Conservation (phyloP, 2,329 filamentous ascomycete genomes). For the Colletotrichum orchidophilum region DNA sequence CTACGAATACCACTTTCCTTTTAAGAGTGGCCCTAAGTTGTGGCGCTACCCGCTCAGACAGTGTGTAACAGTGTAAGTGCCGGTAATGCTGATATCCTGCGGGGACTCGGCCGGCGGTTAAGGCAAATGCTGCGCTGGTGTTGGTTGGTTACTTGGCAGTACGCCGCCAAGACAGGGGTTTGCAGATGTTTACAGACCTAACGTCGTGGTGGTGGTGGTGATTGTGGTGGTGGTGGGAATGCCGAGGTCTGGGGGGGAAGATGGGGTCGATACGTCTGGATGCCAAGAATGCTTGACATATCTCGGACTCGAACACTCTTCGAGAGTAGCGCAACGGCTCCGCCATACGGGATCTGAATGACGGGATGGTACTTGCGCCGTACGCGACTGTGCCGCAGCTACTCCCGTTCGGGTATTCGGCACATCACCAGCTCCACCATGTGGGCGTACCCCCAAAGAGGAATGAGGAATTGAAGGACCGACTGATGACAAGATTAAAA, state of each 20-base stretch:
- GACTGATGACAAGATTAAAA: neutral
- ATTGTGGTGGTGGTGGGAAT: too few relatives aligned
- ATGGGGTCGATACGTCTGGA: neutral
- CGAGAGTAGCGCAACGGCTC: neutral
- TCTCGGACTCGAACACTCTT: neutral
- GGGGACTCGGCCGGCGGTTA: neutral
- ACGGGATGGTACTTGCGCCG: neutral
- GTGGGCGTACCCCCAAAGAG: neutral
- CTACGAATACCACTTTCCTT: conserved; percentile 27
- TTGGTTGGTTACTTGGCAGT: conserved; percentile 2
- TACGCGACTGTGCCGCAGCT: neutral
- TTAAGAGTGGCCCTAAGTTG: neutral
- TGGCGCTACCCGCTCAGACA: neutral
- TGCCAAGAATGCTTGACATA: neutral
- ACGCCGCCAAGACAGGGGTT: conserved; percentile 7
- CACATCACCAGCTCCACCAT: neutral
- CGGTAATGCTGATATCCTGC: neutral
- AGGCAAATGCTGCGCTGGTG: neutral
- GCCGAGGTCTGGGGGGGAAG: neutral
- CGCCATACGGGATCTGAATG: neutral
- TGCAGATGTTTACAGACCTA: neutral
- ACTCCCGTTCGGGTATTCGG: neutral
- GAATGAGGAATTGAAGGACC: neutral
- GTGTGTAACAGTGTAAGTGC: conserved; percentile 10
- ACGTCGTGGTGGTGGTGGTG: neutral